Base-by-base conservation (phyloP, 257 asterid genomes). In the Cynanchum wilfordii region DNA sequence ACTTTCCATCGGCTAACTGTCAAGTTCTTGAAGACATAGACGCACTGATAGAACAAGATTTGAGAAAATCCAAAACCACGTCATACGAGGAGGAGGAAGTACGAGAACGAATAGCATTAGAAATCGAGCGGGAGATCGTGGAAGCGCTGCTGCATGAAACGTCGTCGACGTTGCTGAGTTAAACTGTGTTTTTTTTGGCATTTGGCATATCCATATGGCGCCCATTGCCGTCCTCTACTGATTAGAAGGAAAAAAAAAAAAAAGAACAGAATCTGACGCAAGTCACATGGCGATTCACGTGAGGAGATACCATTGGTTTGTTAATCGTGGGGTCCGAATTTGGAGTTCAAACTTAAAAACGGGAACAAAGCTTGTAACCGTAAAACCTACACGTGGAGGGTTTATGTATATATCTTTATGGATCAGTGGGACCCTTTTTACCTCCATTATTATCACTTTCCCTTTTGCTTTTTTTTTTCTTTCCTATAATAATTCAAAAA, bases 21-120 rank as follows among this genome's bases (percentile, higher is more conserved):
- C 79, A 60, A 76, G 90, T 88, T 16, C 85, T 93, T 10, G 96
- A 87, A 62, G 97, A 89, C 56, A 88, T 93, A 7, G 96, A 90
- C n/a, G 79, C 78, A 1, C 64, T 93, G 82, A 76, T 93, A 3
- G 91, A 73, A 4, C 56, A 17, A 12, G 97, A 90, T 74, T 65
- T 87, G 59, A 2, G 78, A 0, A 74, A 74, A 57, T 8, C 77
- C 42, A 52, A 58, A 11, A 10, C 45, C 17, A 50, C 70, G 22
- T 22, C 22, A 45, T 10, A 59, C 16, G 47, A 54, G 17, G 40
- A 2, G 15, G 62, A 7, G 0, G 90, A 80, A 69, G 86, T 86
- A 77, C 80, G 79, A 71, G 96, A 87, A 73, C 45, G 64, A 0
- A 47, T 93, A 0, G 96, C 79, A 33, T 45, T 72, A 33, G 94